Conservation (phyloP, 768 basidiomycete genomes). For the Coprinopsis strossmayeri region DNA sequence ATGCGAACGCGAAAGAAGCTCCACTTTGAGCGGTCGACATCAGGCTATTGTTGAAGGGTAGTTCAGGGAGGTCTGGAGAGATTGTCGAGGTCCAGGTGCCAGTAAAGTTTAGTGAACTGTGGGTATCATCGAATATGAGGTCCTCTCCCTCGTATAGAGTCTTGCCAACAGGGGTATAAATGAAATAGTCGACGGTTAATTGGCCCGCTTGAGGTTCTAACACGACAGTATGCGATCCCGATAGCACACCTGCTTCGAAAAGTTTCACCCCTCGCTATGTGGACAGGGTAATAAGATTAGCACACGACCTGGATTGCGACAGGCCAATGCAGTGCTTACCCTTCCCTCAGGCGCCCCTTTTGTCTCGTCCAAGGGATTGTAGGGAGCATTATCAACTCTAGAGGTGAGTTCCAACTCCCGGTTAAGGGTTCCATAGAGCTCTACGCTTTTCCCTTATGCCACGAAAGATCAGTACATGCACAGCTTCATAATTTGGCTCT, state of each 20-base stretch:
- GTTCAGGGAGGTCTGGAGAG: background rate
- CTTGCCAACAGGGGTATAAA: conserved; percentile 5
- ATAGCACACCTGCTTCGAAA: conserved; percentile 2
- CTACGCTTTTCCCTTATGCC: conserved; percentile 4
- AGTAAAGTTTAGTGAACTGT: conserved; percentile 4
- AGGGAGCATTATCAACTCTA: background rate
- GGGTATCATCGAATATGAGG: conserved; percentile 8
- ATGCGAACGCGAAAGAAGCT: background rate
- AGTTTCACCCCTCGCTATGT: conserved; percentile 7
- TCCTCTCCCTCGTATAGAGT: conserved; percentile 1
- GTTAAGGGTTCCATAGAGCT: conserved; percentile 5
- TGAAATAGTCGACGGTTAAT: conserved; percentile 6
- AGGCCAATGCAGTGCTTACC: background rate
- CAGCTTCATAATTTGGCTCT: no score
- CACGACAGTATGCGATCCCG: background rate
- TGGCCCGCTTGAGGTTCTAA: background rate
- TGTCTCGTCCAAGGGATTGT: background rate
- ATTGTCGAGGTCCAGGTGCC: conserved; percentile 1
- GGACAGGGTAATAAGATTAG: no score
- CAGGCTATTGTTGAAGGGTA: conserved; percentile 7
- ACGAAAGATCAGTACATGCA: background rate
- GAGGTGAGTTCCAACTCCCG: background rate
- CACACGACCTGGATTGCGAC: background rate
- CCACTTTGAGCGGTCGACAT: background rate
- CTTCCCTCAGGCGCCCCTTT: background rate